Evolutionary conservation across 2,329 filamentous ascomycete genomes (phyloP), one percentile per base, ranked within the genome.

Genomic region (Lizonia empirigonia): DNA sequence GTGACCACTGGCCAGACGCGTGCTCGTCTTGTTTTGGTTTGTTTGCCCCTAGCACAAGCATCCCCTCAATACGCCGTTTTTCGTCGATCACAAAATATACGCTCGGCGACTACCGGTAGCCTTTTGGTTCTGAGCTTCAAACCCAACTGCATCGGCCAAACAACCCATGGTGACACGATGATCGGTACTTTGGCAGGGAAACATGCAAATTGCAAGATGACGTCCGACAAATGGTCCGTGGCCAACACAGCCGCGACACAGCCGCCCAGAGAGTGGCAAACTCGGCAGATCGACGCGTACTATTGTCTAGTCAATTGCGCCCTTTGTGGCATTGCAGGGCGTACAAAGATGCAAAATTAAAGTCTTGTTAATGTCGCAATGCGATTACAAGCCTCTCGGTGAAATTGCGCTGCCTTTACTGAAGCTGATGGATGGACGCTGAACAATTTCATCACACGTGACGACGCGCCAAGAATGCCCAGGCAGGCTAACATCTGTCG

Each of bases 181-280:
- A 51, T 41, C 37, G 24, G 32, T 26, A 26, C 27, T 23, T 37
- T 33, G 13, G 32, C 49, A 46, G 36, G 44, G 12, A 45, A 46
- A 32, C 24, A 51, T 32, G 49, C 37, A 41, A 19, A 37, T 37
- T 41, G 49, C 36, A 30, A 51, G 30, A 51, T 51, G 48, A 51
- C 48, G 48, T 40, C 48, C 41, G 48, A 45, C 48, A 32, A n/a
- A 40, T 45, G 48, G 41, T 30, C 41, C 49, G 49, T 46, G 41
- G 49, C 49, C 20, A 37, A 24, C 35, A 37, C 19, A 46, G 49
- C 49, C 41, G 48, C 41, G 35, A 51, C 48, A 45, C 48, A 45
- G 41, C 49, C 49, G 41, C 30, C n/a, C 29, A 24, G 20, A 23
- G 23, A 36, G 41, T 45, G 48, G 49, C 49, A 51, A 50, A 51